Percentiles rank a stretch among this genome's conserved stretches.
These are phyloP conservation scores for Angomonas ambiguus DNA, from an alignment of 208 protist genomes.

Conservation along the genomic window DNA sequence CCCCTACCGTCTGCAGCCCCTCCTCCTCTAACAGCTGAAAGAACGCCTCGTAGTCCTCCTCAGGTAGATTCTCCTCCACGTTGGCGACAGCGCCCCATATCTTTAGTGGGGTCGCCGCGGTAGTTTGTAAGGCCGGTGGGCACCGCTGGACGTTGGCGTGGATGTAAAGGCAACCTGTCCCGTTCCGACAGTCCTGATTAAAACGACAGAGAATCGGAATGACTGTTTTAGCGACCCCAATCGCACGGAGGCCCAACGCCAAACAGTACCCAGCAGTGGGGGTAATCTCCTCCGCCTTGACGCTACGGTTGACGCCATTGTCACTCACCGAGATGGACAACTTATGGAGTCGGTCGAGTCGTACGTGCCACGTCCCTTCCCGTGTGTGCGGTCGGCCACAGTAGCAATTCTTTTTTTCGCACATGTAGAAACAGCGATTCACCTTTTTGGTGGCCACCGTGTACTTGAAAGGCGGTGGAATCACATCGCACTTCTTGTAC, in stretches of 20 bases:
- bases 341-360: conserved; percentile 45
- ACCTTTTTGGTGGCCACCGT: conserved; percentile 60
- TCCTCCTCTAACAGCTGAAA: conserved; percentile 45
- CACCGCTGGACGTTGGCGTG: conserved; percentile 40
- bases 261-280: conserved; percentile 81
- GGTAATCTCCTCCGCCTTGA: conserved; percentile 30
- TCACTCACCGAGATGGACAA: conserved; percentile 24
- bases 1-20: conserved; percentile 61
- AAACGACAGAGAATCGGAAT: conserved; percentile 78
- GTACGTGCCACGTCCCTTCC: conserved; percentile 42
- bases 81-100: neutral
- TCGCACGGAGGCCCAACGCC: conserved; percentile 48
- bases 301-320: conserved; percentile 28
- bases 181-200: conserved; percentile 54
- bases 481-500: conserved; percentile 58
- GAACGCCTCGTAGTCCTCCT: conserved; percentile 27
- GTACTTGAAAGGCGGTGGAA: conserved; percentile 64
- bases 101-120: conserved; percentile 24
- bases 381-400: conserved; percentile 61
- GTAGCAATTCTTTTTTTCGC: conserved; percentile 31
- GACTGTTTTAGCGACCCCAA: conserved; percentile 49
- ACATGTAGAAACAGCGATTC: conserved; percentile 64
- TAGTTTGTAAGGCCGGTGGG: conserved; percentile 13
- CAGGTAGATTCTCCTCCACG: conserved; percentile 7
- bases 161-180: conserved; percentile 69